Evolutionary conservation across 192 early-diverging fungal genomes (phyloP), one percentile per base, ranked within the genome.

Genomic region (Obelidium mucronatum): DNA sequence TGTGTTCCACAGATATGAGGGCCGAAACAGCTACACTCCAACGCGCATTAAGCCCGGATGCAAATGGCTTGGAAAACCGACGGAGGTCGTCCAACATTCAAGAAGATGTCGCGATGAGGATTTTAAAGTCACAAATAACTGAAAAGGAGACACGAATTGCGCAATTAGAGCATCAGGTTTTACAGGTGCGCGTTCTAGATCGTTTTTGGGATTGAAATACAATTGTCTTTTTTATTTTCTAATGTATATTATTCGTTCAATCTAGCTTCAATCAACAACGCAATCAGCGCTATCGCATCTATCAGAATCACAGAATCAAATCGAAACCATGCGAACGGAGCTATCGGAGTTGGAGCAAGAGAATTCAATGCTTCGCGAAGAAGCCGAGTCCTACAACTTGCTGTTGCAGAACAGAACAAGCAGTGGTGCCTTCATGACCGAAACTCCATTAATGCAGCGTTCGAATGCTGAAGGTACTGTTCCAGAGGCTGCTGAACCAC

Each of bases 331-430:
- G 42, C 15, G 24, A 30, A 13, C 17, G 22, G 22, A n/a, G 15
- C n/a, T 34, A 28, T 40, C 66, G 22, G 66, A 68, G 22, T 42
- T 68, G 13, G 40, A 68, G 28, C 66, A 68, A 31, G 28, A 68
- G 30, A 68, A 68, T 48, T 6, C 66, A 39, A 6, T 24, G 22
- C 28, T 68, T n/a, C 6, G 13, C 17, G 44, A 40, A 15, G 66
- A 68, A 39, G 26, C 22, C 0, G 66, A 68, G 31, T 17, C 22
- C 17, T 68, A 51, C 44, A 51, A 40, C 19, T 8, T 68, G 19
- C 42, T 68, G 19, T 52, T 68, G 66, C 24, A 68, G 15, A 31
- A 24, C 5, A 40, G 40, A 68, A 68, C 66, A 52, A 52, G 6
- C 6, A 51, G 22, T 40, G 66, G 66, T 15, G 48, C 31, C 15